A percentile compares a stretch with the other conserved stretches of the same genome.
These are phyloP conservation scores for Crinitomyces ghanaensis DNA, from an alignment of 805 yeast genomes.

Conservation along the genomic window DNA sequence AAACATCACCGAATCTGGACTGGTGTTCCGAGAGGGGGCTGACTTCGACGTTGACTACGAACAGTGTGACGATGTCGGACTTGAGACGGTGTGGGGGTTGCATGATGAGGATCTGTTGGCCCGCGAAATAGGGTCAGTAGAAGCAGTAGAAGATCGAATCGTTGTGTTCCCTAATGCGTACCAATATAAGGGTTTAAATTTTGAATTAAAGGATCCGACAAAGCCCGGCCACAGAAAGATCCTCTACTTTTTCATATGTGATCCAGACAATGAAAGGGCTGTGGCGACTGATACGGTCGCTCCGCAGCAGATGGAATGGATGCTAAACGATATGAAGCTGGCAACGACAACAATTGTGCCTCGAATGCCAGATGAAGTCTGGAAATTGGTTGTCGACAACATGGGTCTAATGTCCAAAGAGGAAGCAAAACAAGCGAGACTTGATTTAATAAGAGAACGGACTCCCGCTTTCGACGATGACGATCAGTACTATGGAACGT, in stretches of 20 bases:
- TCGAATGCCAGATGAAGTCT: too few species aligned
- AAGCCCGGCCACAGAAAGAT: conserved; percentile 32
- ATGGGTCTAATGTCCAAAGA: conserved; percentile 18
- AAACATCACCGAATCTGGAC: conserved; percentile 28
- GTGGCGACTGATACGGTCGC: too few species aligned
- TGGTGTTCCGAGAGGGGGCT: conserved; percentile 28
- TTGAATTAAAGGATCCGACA: conserved; percentile 27
- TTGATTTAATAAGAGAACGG: conserved; percentile 27
- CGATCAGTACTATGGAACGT: conserved; percentile 3
- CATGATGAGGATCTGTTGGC: conserved; percentile 24
- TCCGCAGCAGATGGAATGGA: too few species aligned
- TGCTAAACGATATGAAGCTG: too few species aligned
- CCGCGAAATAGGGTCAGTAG: conserved; percentile 21
- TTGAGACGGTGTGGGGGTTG: conserved; percentile 24
- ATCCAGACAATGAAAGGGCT: too few species aligned
- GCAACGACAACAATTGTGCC: too few species aligned
- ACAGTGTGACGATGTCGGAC: conserved; percentile 25
- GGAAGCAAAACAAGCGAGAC: conserved; percentile 23
- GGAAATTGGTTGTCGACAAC: too few species aligned
- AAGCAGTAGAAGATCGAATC: conserved; percentile 22
- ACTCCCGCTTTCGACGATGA: conserved; percentile 12
- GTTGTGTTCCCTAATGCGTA: conserved; percentile 30
- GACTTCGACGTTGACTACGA: conserved; percentile 26
- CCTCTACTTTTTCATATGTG: conserved; percentile 28
- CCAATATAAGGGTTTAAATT: conserved; percentile 33